These are phyloP conservation scores for Jaminaea rosea DNA, from an alignment of 1,284 basidiomycete species.

Conservation along the genomic window DNA sequence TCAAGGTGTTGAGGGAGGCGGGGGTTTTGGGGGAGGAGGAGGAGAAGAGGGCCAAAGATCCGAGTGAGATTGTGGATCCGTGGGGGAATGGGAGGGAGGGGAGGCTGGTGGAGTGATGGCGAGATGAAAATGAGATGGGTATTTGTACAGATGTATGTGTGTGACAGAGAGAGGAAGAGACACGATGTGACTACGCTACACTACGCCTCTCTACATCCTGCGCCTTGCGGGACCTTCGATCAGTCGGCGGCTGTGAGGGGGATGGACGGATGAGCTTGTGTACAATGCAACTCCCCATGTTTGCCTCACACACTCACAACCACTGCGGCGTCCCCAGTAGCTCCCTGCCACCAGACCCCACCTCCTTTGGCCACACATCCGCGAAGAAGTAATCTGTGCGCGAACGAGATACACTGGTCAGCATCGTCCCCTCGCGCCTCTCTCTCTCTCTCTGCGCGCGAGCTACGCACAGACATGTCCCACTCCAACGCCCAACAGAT, in stretches of 20 bases:
- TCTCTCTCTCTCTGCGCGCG: neutral
- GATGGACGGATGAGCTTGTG: too few species aligned
- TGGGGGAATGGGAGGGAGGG: neutral
- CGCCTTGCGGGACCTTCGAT: too few species aligned
- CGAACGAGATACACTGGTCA: neutral
- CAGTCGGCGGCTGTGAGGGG: too few species aligned
- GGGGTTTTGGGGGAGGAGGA: constrained; percentile 20
- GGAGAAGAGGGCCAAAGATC: neutral
- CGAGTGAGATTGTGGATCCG: neutral
- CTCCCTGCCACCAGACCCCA: constrained; percentile 65
- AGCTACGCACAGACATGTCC: constrained; percentile 39
- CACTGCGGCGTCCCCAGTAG: constrained; percentile 68
- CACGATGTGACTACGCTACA: too few species aligned
- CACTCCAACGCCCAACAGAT: constrained; percentile 54
- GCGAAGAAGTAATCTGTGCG: constrained; percentile 69
- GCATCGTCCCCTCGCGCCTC: too few species aligned
- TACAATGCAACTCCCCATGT: too few species aligned
- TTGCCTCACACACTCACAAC: constrained; percentile 75
- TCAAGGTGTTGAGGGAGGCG: constrained; percentile 28
- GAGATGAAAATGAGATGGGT: too few species aligned
- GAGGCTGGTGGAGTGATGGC: neutral
- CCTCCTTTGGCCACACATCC: constrained; percentile 89
- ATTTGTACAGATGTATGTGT: too few species aligned
- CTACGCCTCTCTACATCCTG: too few species aligned
- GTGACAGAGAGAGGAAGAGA: too few species aligned